A percentile compares a stretch with the other conserved stretches of the same genome.
These are phyloP conservation scores for Fusarium newnesense DNA, from an alignment of 2,329 filamentous ascomycete species.

Conservation along the genomic window DNA sequence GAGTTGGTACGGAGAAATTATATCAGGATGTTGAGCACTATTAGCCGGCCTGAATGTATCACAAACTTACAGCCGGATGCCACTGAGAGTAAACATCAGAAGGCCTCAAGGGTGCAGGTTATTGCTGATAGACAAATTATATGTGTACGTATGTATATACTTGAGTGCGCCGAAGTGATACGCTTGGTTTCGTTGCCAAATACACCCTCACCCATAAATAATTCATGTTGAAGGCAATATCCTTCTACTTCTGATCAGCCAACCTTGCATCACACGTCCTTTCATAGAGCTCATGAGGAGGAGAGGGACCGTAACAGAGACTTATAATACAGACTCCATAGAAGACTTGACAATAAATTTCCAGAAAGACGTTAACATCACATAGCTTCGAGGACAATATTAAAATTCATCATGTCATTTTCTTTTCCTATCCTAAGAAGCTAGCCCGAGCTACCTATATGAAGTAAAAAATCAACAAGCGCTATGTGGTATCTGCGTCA, in stretches of 20 bases:
- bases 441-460: slow-evolving; percentile 34
- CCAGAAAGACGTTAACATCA: background rate
- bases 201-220: background rate
- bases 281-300: background rate
- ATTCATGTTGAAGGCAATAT: background rate
- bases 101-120: background rate
- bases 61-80: background rate
- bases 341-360: background rate
- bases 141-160: background rate
- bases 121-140: background rate
- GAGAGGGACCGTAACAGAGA: background rate
- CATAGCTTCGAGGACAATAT: background rate
- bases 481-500: slow-evolving; percentile 34
- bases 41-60: background rate
- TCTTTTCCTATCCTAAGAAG: slow-evolving; percentile 39
- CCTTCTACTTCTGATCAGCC: background rate
- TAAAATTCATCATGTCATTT: slow-evolving; percentile 23
- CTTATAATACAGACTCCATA: background rate
- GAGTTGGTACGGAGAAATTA: background rate
- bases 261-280: background rate
- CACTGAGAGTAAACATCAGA: no score
- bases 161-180: background rate
- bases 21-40: background rate
- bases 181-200: background rate
- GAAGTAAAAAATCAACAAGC: slow-evolving; percentile 29